Percentiles rank a stretch among this genome's conserved stretches.
These are phyloP conservation scores for Eutrema japonicum DNA, from an alignment of 345 rosid genomes.

Conservation along the genomic window DNA sequence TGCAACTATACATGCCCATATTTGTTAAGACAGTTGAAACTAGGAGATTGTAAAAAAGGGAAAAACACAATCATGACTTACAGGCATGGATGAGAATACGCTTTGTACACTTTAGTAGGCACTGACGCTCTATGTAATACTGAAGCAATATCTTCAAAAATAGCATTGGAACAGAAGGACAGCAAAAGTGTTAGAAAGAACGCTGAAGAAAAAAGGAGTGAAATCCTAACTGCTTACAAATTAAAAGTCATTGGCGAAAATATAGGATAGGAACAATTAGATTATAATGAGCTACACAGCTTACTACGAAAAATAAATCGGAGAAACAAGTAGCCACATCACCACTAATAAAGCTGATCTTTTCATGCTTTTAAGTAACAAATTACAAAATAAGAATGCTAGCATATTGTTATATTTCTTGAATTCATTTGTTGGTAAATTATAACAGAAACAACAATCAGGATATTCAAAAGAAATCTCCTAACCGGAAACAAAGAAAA, in stretches of 20 bases:
- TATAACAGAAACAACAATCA: conserved; percentile 8
- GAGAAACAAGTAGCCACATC: background rate
- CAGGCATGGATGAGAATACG: conserved; percentile 75
- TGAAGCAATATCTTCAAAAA: conserved; percentile 69
- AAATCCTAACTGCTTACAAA: conserved; percentile 10
- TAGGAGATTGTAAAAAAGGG: background rate
- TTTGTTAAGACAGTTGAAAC: background rate
- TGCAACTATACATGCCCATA: conserved; percentile 8
- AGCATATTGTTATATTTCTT: background rate
- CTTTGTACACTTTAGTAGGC: conserved; percentile 89
- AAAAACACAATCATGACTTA: conserved; percentile 47
- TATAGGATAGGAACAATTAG: background rate
- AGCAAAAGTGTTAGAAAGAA: conserved; percentile 26
- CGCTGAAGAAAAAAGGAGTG: background rate
- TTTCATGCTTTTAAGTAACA: conserved; percentile 1
- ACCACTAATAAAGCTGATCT: background rate
- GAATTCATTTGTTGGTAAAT: too few species aligned
- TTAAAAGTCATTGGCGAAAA: background rate
- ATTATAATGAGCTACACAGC: background rate
- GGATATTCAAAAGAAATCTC: background rate
- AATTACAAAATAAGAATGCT: background rate
- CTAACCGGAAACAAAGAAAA: background rate
- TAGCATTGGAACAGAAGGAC: conserved; percentile 19
- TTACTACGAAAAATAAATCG: background rate
- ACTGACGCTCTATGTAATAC: conserved; percentile 89